Base-by-base conservation (phyloP, 345 rosid genomes). In the Populus deltoides region DNA sequence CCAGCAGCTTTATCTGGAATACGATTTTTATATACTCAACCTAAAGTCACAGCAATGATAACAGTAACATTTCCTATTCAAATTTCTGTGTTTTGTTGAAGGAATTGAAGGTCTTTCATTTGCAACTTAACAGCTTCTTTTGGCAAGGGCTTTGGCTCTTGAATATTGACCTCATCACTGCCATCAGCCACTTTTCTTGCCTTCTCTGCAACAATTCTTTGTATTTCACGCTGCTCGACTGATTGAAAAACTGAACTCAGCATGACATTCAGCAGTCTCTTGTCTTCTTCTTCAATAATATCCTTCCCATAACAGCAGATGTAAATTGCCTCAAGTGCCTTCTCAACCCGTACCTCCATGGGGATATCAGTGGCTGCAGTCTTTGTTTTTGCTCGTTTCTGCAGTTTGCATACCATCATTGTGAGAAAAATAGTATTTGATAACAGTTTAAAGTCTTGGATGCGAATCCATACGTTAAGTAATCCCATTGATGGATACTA, bases 51-150 rank as follows among this genome's bases (percentile, higher is more conserved):
- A 8, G 33, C 53, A 9, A 11, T 16, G 49, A 11, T 29, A 29
- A 70, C 51, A 68, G 63, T 39, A 43, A 20, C 33, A 69, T 57
- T 27, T 72, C 35, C 33, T 25, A 24, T 76, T 86, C 67, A 89
- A 75, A 86, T 72, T 18, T 93, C 94, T 13, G 67, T 88, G 69
- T 87, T 92, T 73, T 92, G 94, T 85, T 87, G 81, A 74, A 96
- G 97, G 86, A 96, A 96, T 72, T 91, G 87, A 51, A 96, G 97
- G 83, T 96, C 97, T 81, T 92, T 96, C 98, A 93, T 93, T 79
- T 96, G 99, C 89, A 89, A 73, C 77, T 87, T 76, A 20, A 83
- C 89, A 63, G 98, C 99, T 81, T 90, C 97, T 86, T 89, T 87
- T 0, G 94, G 83, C 76, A 92, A 84, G 22, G 90, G 85, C 86